Evolutionary conservation across 2,329 filamentous ascomycete genomes (phyloP).

Genomic region (Fusarium sulawesiense): DNA sequence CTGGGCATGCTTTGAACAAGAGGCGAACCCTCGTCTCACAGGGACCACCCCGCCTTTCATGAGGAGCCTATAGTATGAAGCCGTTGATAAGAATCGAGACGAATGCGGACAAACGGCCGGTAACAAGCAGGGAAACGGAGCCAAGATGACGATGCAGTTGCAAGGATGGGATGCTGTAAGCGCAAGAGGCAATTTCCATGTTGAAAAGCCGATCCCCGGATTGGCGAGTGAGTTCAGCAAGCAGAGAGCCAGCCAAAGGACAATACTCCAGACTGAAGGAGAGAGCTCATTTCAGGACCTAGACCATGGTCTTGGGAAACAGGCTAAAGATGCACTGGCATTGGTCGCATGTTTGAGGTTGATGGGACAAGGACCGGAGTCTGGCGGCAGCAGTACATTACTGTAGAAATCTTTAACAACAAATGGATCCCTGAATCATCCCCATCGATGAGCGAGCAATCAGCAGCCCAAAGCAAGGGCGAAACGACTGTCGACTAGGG

Average conservation of each 20-base stretch:
- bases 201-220: constrained; percentile 35
- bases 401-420: constrained; percentile 29
- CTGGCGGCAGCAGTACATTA: background rate
- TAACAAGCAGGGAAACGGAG: constrained; percentile 41
- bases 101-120: constrained; percentile 44
- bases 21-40: constrained; percentile 42
- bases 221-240: constrained; percentile 10
- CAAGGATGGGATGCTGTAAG: constrained; percentile 40
- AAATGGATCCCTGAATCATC: background rate
- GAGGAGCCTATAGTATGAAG: constrained; percentile 40
- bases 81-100: constrained; percentile 38
- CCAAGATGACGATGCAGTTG: constrained; percentile 35
- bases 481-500: constrained; percentile 15
- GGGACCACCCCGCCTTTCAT: constrained; percentile 44
- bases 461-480: constrained; percentile 3
- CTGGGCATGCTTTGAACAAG: constrained; percentile 25
- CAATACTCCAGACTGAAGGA: constrained; percentile 1
- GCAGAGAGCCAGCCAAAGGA: constrained; percentile 5
- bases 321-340: constrained; percentile 30
- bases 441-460: constrained; percentile 12
- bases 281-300: background rate
- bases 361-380: constrained; percentile 53
- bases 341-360: constrained; percentile 62
- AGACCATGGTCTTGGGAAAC: constrained; percentile 15
- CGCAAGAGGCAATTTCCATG: constrained; percentile 39